Evolutionary conservation across 768 basidiomycete genomes (phyloP), one percentile per base, ranked within the genome.

Genomic region (Tricholoma terreum): DNA sequence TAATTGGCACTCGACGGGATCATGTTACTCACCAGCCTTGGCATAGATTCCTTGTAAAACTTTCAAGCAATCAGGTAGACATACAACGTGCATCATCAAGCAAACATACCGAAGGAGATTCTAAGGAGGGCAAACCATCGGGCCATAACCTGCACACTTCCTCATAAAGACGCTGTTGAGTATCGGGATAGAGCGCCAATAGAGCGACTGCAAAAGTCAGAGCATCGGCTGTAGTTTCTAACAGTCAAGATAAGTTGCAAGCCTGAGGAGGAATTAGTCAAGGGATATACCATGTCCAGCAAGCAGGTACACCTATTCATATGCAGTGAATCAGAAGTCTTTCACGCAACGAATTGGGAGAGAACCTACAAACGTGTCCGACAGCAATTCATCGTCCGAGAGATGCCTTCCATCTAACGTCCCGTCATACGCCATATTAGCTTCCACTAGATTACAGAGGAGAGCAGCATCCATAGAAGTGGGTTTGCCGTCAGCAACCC

Each of bases 161-260:
- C 33, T 78, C 71, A 49, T 73, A 76, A 0, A 84, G 60, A 54
- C 72, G 78, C 24, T 74, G 66, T 61, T 85, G 84, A 31, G 71
- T 70, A 0, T 79, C 78, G 2, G 82, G 81, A 60, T 83, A 67
- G 11, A 83, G 67, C 4, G 84, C 83, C 7, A 85, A 66, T 10
- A 80, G 67, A 0, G 63, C 67, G 12, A 82, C 56, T 1, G 74
- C 70, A 55, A 81, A 81, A 36, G 70, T 69, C 4, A 81, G 68
- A 0, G 79, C 69, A 58, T 81, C 76, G 5, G 80, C 73, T 1
- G 78, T 73, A 0, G 80, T 83, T 66, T 82, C 80, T 82, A 54
- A 12, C 0, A n/a, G 4, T 48, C 17, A 31, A 4, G 34, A 2
- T 54, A 11, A 51, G 21, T 8, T 15, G 35, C 45, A 7, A 46